Conservation (phyloP, 225 moss, liverwort and hornwort species). For the Anthoceros angustus region DNA sequence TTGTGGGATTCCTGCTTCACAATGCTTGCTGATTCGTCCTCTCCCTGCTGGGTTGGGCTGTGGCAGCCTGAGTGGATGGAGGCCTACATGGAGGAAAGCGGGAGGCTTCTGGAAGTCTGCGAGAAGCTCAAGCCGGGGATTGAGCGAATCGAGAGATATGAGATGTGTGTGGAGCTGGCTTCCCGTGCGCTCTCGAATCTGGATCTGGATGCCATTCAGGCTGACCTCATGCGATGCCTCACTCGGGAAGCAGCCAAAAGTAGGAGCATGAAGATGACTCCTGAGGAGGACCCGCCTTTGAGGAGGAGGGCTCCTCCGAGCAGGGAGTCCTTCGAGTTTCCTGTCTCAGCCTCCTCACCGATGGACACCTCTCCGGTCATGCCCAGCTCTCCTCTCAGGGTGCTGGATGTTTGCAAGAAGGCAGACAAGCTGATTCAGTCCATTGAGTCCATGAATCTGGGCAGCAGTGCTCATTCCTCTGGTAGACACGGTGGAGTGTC, state of each 20-base stretch:
- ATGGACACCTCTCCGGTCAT: not conserved
- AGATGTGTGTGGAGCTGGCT: conserved; percentile 2
- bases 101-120: not conserved
- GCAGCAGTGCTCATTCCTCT: not conserved
- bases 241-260: not conserved
- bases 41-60: not conserved
- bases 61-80: not conserved
- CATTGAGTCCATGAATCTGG: not conserved
- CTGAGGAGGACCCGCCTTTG: not conserved
- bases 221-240: not conserved
- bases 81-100: not conserved
- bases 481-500: no score
- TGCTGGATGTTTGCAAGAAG: not conserved
- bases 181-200: not conserved
- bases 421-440: not conserved
- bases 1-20: no score
- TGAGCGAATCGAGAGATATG: not conserved
- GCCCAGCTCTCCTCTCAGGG: not conserved
- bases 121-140: not conserved
- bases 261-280: not conserved
- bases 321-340: conserved; percentile 1
- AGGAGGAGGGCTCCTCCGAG: not conserved
- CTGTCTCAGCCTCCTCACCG: not conserved
- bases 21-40: not conserved
- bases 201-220: conserved; percentile 1